Base-by-base conservation (phyloP, 768 basidiomycete species). In the Nevesoporus exiguus region DNA sequence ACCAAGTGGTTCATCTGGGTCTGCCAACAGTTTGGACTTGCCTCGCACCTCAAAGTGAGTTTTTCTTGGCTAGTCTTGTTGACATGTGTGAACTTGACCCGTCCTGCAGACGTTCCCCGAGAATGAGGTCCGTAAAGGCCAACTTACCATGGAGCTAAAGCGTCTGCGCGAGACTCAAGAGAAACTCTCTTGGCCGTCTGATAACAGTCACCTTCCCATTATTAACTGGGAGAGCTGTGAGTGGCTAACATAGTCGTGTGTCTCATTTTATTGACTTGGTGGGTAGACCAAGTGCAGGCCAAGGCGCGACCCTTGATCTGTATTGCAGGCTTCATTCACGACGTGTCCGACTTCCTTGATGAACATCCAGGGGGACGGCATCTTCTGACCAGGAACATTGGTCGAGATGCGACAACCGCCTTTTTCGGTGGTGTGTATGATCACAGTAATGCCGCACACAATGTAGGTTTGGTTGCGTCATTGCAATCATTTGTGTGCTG, bases 401-500 rank as follows among this genome's bases (percentile, higher is more conserved):
- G 94, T 52, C 90, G 83, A 68, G 94, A 96, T 63, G 93, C 90
- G 3, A 93, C 93, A 3, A 90, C 91, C 0, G 93, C 93, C 7
- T 97, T 96, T 79, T 94, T 96, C 64, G 94, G 94, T 57, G 90
- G 89, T 55, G 86, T 93, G 1, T 92, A 92, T 64, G 88, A 90
- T 60, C 91, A 93, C 65, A 90, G 88, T 29, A 93, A 93, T 66
- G 88, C 90, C 42, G 89, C 91, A 7, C 89, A 93, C 69, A 92
- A 93, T 64, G 85, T 86, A 64, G 34, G 84, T 71, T 2, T 33
- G 46, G 5, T 1, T 22, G 4, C 1, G 5, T 8, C 1, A 5
- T 1, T 30, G 6, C 0, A 17, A 3, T 49, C 17, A 3, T 34
- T 56, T 21, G 3, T 41, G 33, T 56, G 7, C 39, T 62, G 25